Evolutionary conservation across 169 alveolate genomes (phyloP).

Genomic region (Theileria parva): DNA sequence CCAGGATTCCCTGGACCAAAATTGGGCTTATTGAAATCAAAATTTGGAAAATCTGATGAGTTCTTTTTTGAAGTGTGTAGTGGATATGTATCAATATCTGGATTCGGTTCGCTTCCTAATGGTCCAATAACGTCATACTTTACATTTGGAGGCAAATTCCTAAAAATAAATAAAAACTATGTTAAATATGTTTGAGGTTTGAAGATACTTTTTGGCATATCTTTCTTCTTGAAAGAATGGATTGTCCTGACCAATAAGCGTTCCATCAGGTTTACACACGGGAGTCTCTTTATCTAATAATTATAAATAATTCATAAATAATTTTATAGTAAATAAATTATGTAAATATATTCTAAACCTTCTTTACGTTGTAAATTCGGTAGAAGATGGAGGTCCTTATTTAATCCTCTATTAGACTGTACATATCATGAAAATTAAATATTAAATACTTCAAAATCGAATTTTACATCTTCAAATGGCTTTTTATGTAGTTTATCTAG

Average conservation of each 20-base stretch:
- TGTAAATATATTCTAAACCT: conserved; percentile 6
- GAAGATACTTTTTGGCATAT: conserved; percentile 25
- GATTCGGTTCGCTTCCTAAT: conserved; percentile 74
- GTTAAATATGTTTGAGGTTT: not conserved
- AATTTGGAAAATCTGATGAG: not conserved
- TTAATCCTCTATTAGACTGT: not conserved
- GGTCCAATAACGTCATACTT: conserved; percentile 79
- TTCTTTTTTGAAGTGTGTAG: conserved; percentile 12
- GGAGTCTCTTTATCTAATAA: conserved; percentile 9
- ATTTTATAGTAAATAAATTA: not conserved
- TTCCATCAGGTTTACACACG: conserved; percentile 72
- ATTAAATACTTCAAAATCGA: conserved; percentile 14
- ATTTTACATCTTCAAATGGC: not conserved
- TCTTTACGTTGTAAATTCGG: not conserved
- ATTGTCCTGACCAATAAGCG: conserved; percentile 76
- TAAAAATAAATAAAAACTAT: not conserved
- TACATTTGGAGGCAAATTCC: conserved; percentile 32
- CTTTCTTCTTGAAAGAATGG: conserved; percentile 64
- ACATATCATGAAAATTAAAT: not conserved
- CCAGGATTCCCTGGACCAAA: conserved; percentile 14
- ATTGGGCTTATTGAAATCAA: not conserved
- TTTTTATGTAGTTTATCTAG: not conserved
- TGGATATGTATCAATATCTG: conserved; percentile 60
- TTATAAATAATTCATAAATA: not conserved
- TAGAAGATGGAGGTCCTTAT: conserved; percentile 25